Evolutionary conservation across 2,329 filamentous ascomycete species (phyloP), one percentile per base, ranked within the genome.

Genomic region (Alternaria dauci): DNA sequence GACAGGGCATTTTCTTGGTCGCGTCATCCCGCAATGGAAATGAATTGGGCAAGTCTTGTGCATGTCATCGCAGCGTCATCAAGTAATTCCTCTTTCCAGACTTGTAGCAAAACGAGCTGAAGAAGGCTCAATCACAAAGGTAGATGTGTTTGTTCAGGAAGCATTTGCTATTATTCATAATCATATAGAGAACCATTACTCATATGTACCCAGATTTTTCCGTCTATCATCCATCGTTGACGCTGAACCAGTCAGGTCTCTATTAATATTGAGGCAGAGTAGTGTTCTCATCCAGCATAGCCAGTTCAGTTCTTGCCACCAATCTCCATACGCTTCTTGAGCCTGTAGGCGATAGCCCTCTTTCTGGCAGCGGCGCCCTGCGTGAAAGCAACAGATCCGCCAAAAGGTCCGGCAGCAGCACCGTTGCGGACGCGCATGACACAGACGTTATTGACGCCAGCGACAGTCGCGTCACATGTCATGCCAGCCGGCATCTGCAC

Each of bases 401-500:
- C 88, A 62, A 91, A 91, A 18, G 89, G 89, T 12, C 88, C 88
- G 23, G 88, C 87, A 32, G 82, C 78, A 16, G 88, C 86, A 12
- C 78, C 75, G 78, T 91, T 91, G 69, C 87, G 84, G 42, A 91
- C 81, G 54, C 88, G 85, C 46, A 88, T 87, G 61, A 91, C 80
- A 78, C 89, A 91, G 66, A 91, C 88, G 67, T 88, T 87, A 59
- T 81, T 69, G 16, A 83, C 87, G 16, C 86, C 87, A 46, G 82
- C 88, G 16, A 86, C 85, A 28, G 81, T 83, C 56, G 82, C 89
- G 43, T 86, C 84, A 74, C 89, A 91, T 36, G 86, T 89, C 87
- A 89, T 90, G 51, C 88, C 89, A 16, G 79, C 80, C 8, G 89
- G 88, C 86, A 91, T 89, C 78, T 88, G 81, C 52, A 90, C 84